Base-by-base conservation (phyloP, 176 grass and related monocot genomes). In the Triticum monococcum region DNA sequence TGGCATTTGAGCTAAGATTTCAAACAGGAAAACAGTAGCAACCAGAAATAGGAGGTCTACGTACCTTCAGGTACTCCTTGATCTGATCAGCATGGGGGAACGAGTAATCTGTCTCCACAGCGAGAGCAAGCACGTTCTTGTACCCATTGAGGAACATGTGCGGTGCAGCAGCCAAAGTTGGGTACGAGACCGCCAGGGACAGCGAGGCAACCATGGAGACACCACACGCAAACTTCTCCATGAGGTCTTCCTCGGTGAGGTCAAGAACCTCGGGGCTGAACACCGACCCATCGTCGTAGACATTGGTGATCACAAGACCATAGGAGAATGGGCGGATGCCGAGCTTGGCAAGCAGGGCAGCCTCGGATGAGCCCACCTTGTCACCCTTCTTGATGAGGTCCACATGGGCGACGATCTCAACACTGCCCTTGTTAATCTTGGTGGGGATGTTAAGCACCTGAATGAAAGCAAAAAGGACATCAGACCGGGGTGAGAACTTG, bases 131-230 rank as follows among this genome's bases (percentile, higher is more conserved):
- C 22, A 97, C 94, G 14, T 97, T 97, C 87, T 97, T 97, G 85
- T 97, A 97, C n/a, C 81, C 94, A 76, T 97, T 92, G 78, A 97
- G 76, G 84, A 97, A 97, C 94, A 97, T 94, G 80, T 97, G 94
- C 0, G 87, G 94, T 0, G 92, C 94, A 23, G 89, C 94, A 83
- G 94, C 94, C 24, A 97, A 77, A 50, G 94, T 93, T 14, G 91
- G 94, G 84, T 94, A 97, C 0, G 94, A 94, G 18, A 94, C 43
- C 6, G 89, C 94, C 68, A 97, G 69, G 43, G 94, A 94, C 9
- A 97, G 85, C 5, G 94, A 87, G 13, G 94, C 91, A 38, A 94
- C 89, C 87, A 97, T 90, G 9, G 94, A 93, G 22, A 96, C 89
- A 76, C 94, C 94, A 52, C 74, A 72, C 2, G 87, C 85, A 36